These are phyloP conservation scores for Coniferiporia sulphurascens DNA, from an alignment of 1,284 basidiomycete genomes.

Conservation along the genomic window DNA sequence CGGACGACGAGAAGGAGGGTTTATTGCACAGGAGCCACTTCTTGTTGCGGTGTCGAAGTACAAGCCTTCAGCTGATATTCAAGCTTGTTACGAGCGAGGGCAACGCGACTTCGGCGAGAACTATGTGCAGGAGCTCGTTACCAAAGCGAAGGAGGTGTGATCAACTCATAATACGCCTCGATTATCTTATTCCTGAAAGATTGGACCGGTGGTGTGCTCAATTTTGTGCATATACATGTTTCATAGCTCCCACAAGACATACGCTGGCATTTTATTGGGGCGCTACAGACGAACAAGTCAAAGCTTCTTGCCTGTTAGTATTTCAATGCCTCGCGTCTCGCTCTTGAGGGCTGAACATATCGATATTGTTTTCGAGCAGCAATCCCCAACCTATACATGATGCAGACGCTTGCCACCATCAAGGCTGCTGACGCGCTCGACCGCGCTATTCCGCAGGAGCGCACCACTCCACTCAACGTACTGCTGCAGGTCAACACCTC, in stretches of 20 bases:
- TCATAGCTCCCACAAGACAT: slow-evolving; percentile 75
- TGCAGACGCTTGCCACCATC: slow-evolving; percentile 87
- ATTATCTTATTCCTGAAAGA: not conserved
- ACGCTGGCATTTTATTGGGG: slow-evolving; percentile 96
- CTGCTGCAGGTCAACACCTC: slow-evolving; percentile 95
- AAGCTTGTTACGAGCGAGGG: slow-evolving; percentile 73
- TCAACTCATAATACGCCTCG: not conserved
- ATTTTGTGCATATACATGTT: not conserved
- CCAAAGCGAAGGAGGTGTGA: slow-evolving; percentile 77
- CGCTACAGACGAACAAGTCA: slow-evolving; percentile 92
- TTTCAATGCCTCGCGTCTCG: no score
- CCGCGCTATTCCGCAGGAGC: slow-evolving; percentile 59
- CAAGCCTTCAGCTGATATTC: slow-evolving; percentile 86
- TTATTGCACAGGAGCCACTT: slow-evolving; percentile 22
- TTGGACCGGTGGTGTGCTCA: no score
- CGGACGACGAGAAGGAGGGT: slow-evolving; percentile 22
- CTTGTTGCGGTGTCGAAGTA: slow-evolving; percentile 94
- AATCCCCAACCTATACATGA: slow-evolving; percentile 83
- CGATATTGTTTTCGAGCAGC: slow-evolving; percentile 38
- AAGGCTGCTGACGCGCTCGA: slow-evolving; percentile 86
- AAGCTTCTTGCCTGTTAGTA: slow-evolving; percentile 81
- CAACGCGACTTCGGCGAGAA: slow-evolving; percentile 97
- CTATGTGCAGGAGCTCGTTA: slow-evolving; percentile 93
- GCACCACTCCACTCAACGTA: slow-evolving; percentile 59
- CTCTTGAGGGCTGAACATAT: not conserved